Percentiles rank a stretch among this genome's conserved stretches.
Evolutionary conservation across 2,329 filamentous ascomycete genomes (phyloP).

Genomic region (Ceratocystis ficicola): DNA sequence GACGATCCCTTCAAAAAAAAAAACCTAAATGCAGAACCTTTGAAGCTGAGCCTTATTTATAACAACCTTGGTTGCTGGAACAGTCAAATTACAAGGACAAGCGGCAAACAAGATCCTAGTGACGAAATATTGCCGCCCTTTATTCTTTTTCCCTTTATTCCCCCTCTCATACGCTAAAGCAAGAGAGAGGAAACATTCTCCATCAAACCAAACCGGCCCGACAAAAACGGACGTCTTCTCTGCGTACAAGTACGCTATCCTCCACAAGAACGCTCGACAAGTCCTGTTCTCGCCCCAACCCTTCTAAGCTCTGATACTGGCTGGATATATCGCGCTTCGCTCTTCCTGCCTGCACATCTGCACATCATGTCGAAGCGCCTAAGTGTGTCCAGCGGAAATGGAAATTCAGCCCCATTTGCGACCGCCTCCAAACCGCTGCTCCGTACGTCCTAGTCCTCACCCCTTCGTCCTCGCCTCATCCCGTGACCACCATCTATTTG

Average conservation of each 20-base stretch:
- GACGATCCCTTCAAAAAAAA: constrained; percentile 4
- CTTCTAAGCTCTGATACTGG: too few species aligned
- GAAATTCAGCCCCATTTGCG: constrained; percentile 28
- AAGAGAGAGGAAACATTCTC: neutral
- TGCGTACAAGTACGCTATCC: too few species aligned
- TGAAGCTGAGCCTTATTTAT: too few species aligned
- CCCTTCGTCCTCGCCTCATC: neutral
- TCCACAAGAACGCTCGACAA: too few species aligned
- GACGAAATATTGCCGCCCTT: constrained; percentile 5
- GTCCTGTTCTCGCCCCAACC: too few species aligned
- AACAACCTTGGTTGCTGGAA: too few species aligned
- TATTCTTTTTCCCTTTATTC: neutral
- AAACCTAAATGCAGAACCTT: neutral
- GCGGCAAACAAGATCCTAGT: neutral
- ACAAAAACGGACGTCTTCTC: neutral
- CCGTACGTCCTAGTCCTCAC: constrained; percentile 27
- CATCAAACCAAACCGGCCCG: neutral
- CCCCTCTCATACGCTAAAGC: neutral
- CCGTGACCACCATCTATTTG: too few species aligned
- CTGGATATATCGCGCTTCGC: too few species aligned
- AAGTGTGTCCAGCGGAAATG: constrained; percentile 35
- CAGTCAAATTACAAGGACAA: neutral
- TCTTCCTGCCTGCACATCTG: neutral
- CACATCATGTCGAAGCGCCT: constrained; percentile 52
- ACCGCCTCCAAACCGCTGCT: constrained; percentile 14